A percentile compares a stretch with the other conserved stretches of the same genome.
These are phyloP conservation scores for Penstemon davidsonii DNA, from an alignment of 257 asterid species.

Conservation along the genomic window DNA sequence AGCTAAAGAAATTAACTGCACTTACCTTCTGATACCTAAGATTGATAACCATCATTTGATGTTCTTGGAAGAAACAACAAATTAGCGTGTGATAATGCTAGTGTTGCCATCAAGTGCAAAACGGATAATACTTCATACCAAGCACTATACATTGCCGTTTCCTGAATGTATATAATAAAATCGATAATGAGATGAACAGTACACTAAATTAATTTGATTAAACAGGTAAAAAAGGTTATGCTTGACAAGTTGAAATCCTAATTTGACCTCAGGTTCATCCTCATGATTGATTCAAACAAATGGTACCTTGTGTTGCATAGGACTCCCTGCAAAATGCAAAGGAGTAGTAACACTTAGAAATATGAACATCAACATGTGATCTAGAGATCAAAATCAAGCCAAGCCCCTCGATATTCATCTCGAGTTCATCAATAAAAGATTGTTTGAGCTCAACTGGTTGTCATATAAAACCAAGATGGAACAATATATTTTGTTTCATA, in stretches of 20 bases:
- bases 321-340: conserved; percentile 3
- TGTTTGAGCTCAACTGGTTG: too few species aligned
- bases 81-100: conserved; percentile 82
- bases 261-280: conserved; percentile 61
- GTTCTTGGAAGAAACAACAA: conserved; percentile 84
- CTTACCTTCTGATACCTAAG: conserved; percentile 93
- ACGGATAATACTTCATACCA: conserved; percentile 65
- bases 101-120: conserved; percentile 62
- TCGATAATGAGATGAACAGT: too few species aligned
- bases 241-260: conserved; percentile 40
- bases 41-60: conserved; percentile 74
- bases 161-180: too few species aligned
- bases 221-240: too few species aligned
- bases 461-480: too few species aligned
- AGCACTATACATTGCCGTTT: conserved; percentile 70
- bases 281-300: conserved; percentile 70
- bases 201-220: too few species aligned
- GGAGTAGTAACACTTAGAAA: too few species aligned
- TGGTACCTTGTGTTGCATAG: conserved; percentile 59
- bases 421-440: too few species aligned
- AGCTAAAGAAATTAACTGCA: not conserved
- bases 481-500: too few species aligned
- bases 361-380: too few species aligned
- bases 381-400: too few species aligned
- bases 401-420: too few species aligned